Evolutionary conservation across 495 filamentous ascomycete species (phyloP), one percentile per base, ranked within the genome.

Genomic region (Daldinia bambusicola): DNA sequence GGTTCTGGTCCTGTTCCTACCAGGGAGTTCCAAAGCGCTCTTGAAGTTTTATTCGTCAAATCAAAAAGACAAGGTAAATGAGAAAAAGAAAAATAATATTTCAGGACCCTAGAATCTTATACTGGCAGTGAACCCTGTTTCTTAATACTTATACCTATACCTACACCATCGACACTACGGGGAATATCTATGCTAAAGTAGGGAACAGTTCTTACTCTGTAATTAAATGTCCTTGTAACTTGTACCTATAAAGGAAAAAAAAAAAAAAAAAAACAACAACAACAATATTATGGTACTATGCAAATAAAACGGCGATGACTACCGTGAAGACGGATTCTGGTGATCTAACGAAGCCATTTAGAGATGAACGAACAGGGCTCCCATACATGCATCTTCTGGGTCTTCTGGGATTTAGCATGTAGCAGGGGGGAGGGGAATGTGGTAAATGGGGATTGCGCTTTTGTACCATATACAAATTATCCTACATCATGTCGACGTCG

Each of bases 321-420:
- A 8, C 10, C 43, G 43, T 48, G 43, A 48, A 48, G 16, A 58
- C 53, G 53, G 45, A 10, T 55, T 63, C 59, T 14, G 59, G 45
- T 43, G 66, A 69, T 69, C 66, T 69, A 36, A 57, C 26, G 50
- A 56, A 58, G 53, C 41, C 30, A 67, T 45, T 51, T 61, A 14
- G 48, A 36, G 37, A 40, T 59, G 34, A 22, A 20, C 16, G 12
- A 16, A 41, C 48, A 60, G 40, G 68, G 68, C 53, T 56, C 53
- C 32, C 32, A 56, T 32, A 53, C 67, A 10, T 61, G 57, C 63
- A 67, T 71, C 38, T 67, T 38, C 62, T 71, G 69, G 69, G 63
- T 71, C 38, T 67, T 38, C 62, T 71, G 69, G 69, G 63, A 67
- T 34, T 69, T 64, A 63, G 66, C 48, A 37, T 52, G 26, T 37